phyloP scores from a whole-genome alignment of 2,329 filamentous ascomycete species.

The Anthostomella pinea region DNA sequence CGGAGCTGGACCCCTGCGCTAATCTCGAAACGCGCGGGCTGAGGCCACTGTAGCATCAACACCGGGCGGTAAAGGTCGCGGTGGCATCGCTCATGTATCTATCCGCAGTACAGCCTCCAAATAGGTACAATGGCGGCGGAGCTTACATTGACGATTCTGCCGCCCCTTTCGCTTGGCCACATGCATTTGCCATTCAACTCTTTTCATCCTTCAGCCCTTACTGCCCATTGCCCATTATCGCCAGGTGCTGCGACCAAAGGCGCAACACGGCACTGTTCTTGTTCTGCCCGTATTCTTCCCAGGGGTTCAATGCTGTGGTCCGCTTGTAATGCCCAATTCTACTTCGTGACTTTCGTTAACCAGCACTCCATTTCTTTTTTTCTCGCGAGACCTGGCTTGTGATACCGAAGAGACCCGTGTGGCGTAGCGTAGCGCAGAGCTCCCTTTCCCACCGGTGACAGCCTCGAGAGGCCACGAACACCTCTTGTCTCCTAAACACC shows the following conservation, averaged over 20 bases:
- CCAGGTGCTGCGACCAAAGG: neutral
- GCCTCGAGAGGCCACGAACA: constrained; percentile 26
- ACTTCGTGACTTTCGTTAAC: constrained; percentile 43
- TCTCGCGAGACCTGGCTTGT: constrained; percentile 9
- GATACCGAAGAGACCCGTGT: constrained; percentile 14
- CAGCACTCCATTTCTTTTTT: constrained; percentile 20
- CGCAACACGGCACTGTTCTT: constrained; percentile 10
- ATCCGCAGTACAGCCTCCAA: no score
- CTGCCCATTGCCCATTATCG: neutral
- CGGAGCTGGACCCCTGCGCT: constrained; percentile 11
- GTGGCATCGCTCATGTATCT: no score
- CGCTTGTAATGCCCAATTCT: constrained; percentile 38
- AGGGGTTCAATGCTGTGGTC: constrained; percentile 12
- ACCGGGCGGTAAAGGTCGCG: no score
- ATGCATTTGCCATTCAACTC: constrained; percentile 5
- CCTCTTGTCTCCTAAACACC: constrained; percentile 18
- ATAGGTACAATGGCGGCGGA: no score
- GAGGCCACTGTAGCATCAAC: constrained; percentile 36
- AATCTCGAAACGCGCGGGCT: constrained; percentile 27
- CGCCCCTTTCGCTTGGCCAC: neutral
- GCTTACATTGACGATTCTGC: no score
- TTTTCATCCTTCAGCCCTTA: constrained; percentile 5
- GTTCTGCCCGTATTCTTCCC: constrained; percentile 18
- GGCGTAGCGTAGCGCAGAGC: constrained; percentile 14
- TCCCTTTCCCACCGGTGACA: constrained; percentile 11